A percentile compares a stretch with the other conserved stretches of the same genome.
phyloP scores from a whole-genome alignment of 495 filamentous ascomycete genomes.

The Podospora didyma region DNA sequence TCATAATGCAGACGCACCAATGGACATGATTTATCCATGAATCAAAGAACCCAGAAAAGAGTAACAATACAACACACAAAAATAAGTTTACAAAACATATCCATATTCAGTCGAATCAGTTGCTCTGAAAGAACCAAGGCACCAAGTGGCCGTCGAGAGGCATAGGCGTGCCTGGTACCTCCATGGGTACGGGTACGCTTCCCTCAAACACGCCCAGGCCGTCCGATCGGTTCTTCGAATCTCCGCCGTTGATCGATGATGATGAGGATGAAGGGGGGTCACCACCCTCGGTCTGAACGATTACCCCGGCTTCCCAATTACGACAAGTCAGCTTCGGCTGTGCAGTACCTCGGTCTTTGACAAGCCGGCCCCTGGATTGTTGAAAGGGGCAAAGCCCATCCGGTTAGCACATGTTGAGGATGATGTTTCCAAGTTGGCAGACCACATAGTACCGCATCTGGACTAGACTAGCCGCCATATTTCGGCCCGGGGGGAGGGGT shows the following conservation, averaged over 20 bases:
- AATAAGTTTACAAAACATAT: too few species aligned
- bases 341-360: conserved; percentile 60
- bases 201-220: conserved; percentile 48
- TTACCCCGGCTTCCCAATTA: conserved; percentile 96
- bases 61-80: too few species aligned
- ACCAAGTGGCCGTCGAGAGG: not conserved
- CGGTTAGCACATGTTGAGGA: too few species aligned
- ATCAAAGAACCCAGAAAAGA: too few species aligned
- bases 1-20: too few species aligned
- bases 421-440: too few species aligned
- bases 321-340: conserved; percentile 72
- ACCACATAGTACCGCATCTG: too few species aligned
- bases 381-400: too few species aligned
- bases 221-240: not conserved
- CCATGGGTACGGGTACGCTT: conserved; percentile 68
- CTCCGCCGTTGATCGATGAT: not conserved
- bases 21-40: too few species aligned
- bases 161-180: conserved; percentile 45
- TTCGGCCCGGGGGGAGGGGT: not conserved
- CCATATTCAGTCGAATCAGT: too few species aligned
- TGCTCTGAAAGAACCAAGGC: conserved; percentile 13
- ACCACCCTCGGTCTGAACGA: conserved; percentile 57
- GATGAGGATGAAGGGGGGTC: too few species aligned
- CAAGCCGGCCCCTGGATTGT: conserved; percentile 44
- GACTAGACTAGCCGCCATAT: too few species aligned